These are phyloP conservation scores for Thalassiosira allenii DNA, from an alignment of 352 stramenopile genomes.

Conservation along the genomic window DNA sequence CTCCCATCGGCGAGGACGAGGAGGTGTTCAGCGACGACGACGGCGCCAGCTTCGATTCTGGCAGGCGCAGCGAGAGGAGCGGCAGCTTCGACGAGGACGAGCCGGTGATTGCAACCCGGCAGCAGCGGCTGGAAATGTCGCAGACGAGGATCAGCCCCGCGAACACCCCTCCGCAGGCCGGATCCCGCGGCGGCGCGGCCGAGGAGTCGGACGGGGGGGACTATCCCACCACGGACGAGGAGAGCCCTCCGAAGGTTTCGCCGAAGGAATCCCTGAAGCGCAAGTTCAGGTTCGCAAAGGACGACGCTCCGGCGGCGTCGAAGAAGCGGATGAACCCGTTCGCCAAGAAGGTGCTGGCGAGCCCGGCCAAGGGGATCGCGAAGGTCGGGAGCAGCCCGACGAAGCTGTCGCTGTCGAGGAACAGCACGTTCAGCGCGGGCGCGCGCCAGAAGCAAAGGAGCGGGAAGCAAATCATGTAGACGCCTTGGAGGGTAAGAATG, in stretches of 20 bases:
- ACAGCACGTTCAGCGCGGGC: constrained; percentile 47
- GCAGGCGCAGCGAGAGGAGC: constrained; percentile 22
- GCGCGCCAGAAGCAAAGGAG: constrained; percentile 49
- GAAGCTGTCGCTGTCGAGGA: constrained; percentile 47
- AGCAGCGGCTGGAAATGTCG: constrained; percentile 7
- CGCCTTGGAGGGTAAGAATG: too few species aligned
- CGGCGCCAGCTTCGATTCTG: constrained; percentile 36
- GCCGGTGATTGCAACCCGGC: constrained; percentile 27
- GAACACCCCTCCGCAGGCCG: constrained; percentile 18
- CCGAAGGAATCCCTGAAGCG: constrained; percentile 37
- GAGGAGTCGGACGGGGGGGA: not conserved
- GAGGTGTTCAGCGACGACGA: constrained; percentile 48
- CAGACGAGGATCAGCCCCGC: constrained; percentile 45
- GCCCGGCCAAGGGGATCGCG: constrained; percentile 46
- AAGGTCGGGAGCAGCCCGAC: constrained; percentile 26
- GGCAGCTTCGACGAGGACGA: constrained; percentile 31
- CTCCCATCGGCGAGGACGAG: constrained; percentile 42
- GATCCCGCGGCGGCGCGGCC: not conserved
- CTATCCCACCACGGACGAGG: constrained; percentile 33
- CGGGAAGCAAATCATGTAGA: constrained; percentile 58
- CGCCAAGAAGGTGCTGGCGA: constrained; percentile 61
- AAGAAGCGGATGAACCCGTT: constrained; percentile 61
- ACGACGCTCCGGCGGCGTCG: not conserved
- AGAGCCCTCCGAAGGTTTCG: too few species aligned
- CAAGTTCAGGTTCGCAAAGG: constrained; percentile 30